Evolutionary conservation across 805 yeast genomes (phyloP).

Genomic region (Barnettozyma wickerhamii): DNA sequence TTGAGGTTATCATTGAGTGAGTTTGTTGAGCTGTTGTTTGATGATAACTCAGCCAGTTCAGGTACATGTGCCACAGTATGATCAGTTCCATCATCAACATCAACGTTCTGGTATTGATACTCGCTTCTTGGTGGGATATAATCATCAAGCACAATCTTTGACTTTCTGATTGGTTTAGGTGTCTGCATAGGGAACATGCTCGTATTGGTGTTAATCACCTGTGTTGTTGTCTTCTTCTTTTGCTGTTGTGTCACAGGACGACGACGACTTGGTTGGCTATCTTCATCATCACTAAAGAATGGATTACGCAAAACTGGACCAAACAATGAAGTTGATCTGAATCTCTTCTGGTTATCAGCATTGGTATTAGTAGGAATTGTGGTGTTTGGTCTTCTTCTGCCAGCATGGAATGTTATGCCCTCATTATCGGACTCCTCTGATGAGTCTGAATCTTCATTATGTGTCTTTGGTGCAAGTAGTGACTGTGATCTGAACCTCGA

Average conservation of each 20-base stretch:
- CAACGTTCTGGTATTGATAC: slow-evolving; percentile 21
- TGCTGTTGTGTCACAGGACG: background rate
- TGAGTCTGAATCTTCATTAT: slow-evolving; percentile 9
- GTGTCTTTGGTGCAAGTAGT: slow-evolving; percentile 13
- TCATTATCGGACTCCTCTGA: slow-evolving; percentile 23
- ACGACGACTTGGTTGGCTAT: background rate
- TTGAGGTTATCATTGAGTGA: slow-evolving; percentile 14
- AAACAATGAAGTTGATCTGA: slow-evolving; percentile 24
- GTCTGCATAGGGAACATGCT: background rate
- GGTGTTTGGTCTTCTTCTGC: slow-evolving; percentile 14
- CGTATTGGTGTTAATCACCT: background rate
- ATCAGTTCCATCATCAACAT: slow-evolving; percentile 24
- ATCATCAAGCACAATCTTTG: background rate
- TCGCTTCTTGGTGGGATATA: background rate
- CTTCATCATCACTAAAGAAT: slow-evolving; percentile 15
- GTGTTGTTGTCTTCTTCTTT: no score
- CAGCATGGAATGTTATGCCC: slow-evolving; percentile 24
- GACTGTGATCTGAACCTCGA: slow-evolving; percentile 22
- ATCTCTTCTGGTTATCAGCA: slow-evolving; percentile 18
- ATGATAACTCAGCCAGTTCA: slow-evolving; percentile 22
- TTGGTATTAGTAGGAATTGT: slow-evolving; percentile 2
- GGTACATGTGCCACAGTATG: slow-evolving; percentile 16
- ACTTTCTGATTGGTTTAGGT: slow-evolving; percentile 2
- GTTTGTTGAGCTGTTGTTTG: slow-evolving; percentile 23
- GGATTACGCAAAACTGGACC: slow-evolving; percentile 23